These are phyloP conservation scores for Yamadazyma triangularis DNA, from an alignment of 1,139 yeast genomes.

Conservation along the genomic window DNA sequence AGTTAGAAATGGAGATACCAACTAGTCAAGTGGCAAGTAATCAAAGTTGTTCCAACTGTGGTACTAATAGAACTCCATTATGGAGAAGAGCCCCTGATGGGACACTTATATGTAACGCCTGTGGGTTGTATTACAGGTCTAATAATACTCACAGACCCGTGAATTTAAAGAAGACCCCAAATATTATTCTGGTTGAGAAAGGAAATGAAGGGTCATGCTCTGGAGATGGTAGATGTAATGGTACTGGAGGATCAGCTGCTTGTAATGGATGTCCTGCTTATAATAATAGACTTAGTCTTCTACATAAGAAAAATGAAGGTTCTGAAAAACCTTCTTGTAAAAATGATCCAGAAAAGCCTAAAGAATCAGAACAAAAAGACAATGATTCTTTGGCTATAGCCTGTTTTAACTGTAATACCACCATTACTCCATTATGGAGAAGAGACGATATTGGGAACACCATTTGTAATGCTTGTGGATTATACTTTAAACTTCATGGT, in stretches of 20 bases:
- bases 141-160: conserved; percentile 54
- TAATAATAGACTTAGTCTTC: conserved; percentile 55
- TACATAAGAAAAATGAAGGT: not conserved
- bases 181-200: conserved; percentile 42
- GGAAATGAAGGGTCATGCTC: conserved; percentile 61
- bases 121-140: conserved; percentile 57
- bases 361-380: conserved; percentile 7
- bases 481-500: conserved; percentile 75
- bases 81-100: conserved; percentile 71
- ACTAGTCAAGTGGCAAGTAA: not conserved
- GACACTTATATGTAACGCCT: conserved; percentile 65
- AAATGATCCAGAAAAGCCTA: conserved; percentile 7
- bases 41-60: conserved; percentile 61
- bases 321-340: conserved; percentile 1
- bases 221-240: conserved; percentile 83
- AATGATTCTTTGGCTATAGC: conserved; percentile 58
- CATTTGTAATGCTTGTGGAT: conserved; percentile 86
- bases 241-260: conserved; percentile 79
- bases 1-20: not conserved
- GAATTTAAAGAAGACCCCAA: conserved; percentile 65
- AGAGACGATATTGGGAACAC: conserved; percentile 77
- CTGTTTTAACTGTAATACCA: conserved; percentile 78
- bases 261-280: conserved; percentile 83
- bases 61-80: conserved; percentile 63
- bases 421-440: conserved; percentile 86